A percentile compares a stretch with the other conserved stretches of the same genome.
These are phyloP conservation scores for Fragilaria radians DNA, from an alignment of 108 stramenopile species.

Conservation along the genomic window DNA sequence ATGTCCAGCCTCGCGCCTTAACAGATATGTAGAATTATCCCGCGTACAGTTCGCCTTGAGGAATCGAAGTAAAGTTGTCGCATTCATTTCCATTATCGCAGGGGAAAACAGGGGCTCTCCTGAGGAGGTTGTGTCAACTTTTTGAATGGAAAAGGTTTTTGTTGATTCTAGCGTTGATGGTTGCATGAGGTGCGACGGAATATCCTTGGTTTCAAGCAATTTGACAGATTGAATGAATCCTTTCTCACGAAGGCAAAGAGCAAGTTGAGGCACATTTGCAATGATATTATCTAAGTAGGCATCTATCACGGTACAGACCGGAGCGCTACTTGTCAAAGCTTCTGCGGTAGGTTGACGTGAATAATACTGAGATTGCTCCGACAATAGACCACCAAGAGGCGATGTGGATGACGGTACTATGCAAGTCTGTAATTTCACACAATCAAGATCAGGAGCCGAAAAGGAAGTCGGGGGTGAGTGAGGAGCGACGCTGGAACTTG, in stretches of 20 bases:
- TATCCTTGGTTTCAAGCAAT: conserved; percentile 60
- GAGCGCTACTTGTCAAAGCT: conserved; percentile 20
- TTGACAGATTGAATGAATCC: conserved; percentile 80
- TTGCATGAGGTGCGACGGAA: conserved; percentile 66
- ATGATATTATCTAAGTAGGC: conserved; percentile 83
- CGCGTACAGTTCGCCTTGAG: conserved; percentile 73
- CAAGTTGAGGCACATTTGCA: conserved; percentile 84
- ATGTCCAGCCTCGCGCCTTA: conserved; percentile 50
- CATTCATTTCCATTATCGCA: conserved; percentile 84
- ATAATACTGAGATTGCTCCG: background rate
- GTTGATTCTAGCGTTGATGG: conserved; percentile 56
- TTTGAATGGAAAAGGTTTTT: conserved; percentile 19
- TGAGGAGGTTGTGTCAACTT: conserved; percentile 8
- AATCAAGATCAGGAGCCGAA: conserved; percentile 26
- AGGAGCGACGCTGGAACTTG: background rate
- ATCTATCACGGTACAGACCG: conserved; percentile 66
- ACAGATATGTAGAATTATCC: conserved; percentile 75
- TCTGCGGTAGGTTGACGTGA: conserved; percentile 8
- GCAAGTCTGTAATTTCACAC: conserved; percentile 58
- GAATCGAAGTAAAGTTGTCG: conserved; percentile 65
- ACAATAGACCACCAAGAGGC: conserved; percentile 22
- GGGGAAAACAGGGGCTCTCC: conserved; percentile 53
- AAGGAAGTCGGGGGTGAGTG: conserved; percentile 4
- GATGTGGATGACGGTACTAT: conserved; percentile 46
- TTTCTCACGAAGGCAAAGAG: conserved; percentile 69